Evolutionary conservation across 768 basidiomycete genomes (phyloP).

Genomic region (Fomitopsis serialis): DNA sequence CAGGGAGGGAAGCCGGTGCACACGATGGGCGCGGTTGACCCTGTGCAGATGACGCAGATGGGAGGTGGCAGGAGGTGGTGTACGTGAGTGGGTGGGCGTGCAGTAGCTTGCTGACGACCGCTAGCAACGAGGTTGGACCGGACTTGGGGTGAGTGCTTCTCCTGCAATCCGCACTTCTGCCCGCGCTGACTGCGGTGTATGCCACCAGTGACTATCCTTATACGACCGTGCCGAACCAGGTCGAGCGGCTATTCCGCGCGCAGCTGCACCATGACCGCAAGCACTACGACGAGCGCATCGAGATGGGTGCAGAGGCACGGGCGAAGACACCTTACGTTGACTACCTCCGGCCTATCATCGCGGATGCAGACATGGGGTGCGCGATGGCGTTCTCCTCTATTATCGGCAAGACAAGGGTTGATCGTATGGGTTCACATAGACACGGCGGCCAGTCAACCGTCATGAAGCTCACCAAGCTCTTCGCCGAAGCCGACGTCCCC

Average conservation of each 20-base stretch:
- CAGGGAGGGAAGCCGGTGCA: slow-evolving; percentile 67
- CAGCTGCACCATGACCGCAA: slow-evolving; percentile 93
- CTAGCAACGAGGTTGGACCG: slow-evolving; percentile 87
- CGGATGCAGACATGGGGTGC: slow-evolving; percentile 92
- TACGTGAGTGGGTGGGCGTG: slow-evolving; percentile 95
- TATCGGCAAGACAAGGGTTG: no score
- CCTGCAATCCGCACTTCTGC: neutral
- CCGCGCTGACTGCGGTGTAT: neutral
- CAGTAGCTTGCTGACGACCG: slow-evolving; percentile 82
- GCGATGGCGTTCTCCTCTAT: slow-evolving; percentile 9
- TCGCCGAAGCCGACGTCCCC: slow-evolving; percentile 72
- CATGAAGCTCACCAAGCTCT: slow-evolving; percentile 91
- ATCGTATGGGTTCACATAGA: slow-evolving; percentile 30
- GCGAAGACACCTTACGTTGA: slow-evolving; percentile 75
- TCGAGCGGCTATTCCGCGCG: slow-evolving; percentile 85
- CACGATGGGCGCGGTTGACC: slow-evolving; percentile 92
- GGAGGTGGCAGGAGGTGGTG: slow-evolving; percentile 75
- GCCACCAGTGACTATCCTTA: slow-evolving; percentile 92
- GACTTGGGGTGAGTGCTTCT: slow-evolving; percentile 65
- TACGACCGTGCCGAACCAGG: slow-evolving; percentile 94
- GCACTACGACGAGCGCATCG: slow-evolving; percentile 82
- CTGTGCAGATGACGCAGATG: slow-evolving; percentile 94
- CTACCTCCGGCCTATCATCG: slow-evolving; percentile 89
- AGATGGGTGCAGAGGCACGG: slow-evolving; percentile 55
- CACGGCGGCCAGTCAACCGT: slow-evolving; percentile 92